Conservation (phyloP, 306 rosid genomes). For the Malus fusca region DNA sequence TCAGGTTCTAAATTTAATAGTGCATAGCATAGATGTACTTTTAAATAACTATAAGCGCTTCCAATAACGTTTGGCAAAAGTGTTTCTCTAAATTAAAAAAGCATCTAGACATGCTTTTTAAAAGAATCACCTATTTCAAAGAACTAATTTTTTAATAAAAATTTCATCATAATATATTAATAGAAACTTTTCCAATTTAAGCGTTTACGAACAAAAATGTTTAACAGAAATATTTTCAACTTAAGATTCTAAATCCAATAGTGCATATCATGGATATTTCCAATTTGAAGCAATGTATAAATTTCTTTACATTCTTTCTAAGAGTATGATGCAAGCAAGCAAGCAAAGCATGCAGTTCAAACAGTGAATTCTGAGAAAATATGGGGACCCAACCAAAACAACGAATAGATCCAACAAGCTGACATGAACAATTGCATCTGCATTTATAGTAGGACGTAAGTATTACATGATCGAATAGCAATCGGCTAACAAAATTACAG, state of each 20-base stretch:
- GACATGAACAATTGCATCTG: conserved; percentile 10
- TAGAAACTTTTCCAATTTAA: too few relatives aligned
- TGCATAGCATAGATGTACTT: background rate
- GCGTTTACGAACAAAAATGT: background rate
- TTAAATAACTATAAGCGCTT: too few relatives aligned
- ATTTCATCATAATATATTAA: too few relatives aligned
- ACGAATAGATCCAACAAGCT: background rate
- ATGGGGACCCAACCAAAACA: background rate
- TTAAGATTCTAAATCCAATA: background rate
- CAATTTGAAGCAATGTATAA: background rate
- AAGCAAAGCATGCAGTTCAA: background rate
- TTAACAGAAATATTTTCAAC: too few relatives aligned
- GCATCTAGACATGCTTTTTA: too few relatives aligned
- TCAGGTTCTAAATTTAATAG: background rate
- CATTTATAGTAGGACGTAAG: conserved; percentile 17
- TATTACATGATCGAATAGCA: conserved; percentile 19
- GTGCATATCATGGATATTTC: background rate
- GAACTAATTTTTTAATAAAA: background rate
- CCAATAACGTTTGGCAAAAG: too few relatives aligned
- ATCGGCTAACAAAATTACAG: conserved; percentile 21
- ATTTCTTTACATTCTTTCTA: background rate
- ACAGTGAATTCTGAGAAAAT: background rate
- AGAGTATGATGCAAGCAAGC: background rate
- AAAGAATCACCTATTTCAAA: background rate
- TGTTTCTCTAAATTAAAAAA: background rate